These are phyloP conservation scores for Ligustrum vulgare DNA, from an alignment of 257 asterid species.

Conservation along the genomic window DNA sequence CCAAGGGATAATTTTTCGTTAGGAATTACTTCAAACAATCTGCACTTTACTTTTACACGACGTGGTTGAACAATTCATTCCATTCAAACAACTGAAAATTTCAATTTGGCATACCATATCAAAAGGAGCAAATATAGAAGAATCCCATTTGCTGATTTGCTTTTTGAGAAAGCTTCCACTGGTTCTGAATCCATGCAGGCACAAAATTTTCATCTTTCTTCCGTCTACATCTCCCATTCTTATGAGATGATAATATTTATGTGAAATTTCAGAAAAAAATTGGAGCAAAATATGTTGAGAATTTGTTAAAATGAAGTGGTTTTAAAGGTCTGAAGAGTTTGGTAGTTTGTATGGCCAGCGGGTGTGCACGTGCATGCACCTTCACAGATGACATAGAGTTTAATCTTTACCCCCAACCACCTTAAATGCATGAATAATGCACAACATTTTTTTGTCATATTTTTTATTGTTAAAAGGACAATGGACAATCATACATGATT, in stretches of 20 bases:
- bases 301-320: not conserved
- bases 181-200: constrained; percentile 75
- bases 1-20: not conserved
- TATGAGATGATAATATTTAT: not conserved
- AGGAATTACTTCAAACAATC: not conserved
- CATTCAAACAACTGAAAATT: not conserved
- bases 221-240: constrained; percentile 27
- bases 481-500: too few relatives aligned
- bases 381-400: not conserved
- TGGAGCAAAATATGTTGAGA: not conserved
- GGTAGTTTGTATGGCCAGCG: constrained; percentile 31
- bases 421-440: not conserved
- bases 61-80: not conserved
- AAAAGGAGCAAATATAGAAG: constrained; percentile 52
- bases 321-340: constrained; percentile 22
- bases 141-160: constrained; percentile 73
- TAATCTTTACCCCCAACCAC: not conserved
- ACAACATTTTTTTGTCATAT: not conserved
- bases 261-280: not conserved
- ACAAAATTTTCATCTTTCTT: constrained; percentile 50
- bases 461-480: not conserved
- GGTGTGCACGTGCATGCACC: constrained; percentile 21
- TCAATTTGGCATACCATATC: constrained; percentile 38
- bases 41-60: not conserved
- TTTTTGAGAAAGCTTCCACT: constrained; percentile 61